Evolutionary conservation across 1,284 basidiomycete genomes (phyloP), one percentile per base, ranked within the genome.

Genomic region (Tetrapyrgos nigripes): DNA sequence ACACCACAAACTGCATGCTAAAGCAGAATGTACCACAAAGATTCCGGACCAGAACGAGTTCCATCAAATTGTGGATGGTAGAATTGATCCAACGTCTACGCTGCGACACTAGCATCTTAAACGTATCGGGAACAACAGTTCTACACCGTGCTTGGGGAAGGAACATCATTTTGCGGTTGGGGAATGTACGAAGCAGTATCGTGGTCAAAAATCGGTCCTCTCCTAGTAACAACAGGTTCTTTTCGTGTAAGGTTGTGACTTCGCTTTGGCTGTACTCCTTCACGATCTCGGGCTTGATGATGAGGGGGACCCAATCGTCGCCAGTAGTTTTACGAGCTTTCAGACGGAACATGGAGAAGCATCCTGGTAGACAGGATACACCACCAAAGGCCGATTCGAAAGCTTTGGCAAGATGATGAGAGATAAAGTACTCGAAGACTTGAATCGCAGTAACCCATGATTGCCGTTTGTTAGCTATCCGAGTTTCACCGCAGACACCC

Each of bases 11-110:
- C 73, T 97, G 94, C 94, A 96, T 96, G 74, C 93, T 95, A 78
- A 96, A 96, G 80, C 94, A 97, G 75, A 96, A 96, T 29, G 94
- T 96, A 48, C 94, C 94, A 73, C 94, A 99, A 23, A 99, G 84
- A 70, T 99, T 95, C 64, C 94, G 93, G 27, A 99, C 97, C 60
- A 94, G 88, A 35, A 99, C 94, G 33, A 99, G 90, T 75, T 99
- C 97, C 96, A 98, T 98, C 55, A 99, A 85, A 72, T 99, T 99
- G 81, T 99, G 97, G 50, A 99, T 93, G 0, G 97, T 99, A 46
- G 96, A 98, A 76, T 98, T 99, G 82, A 99, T 99, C 97, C 97
- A 99, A 64, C 97, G 91, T 27, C 97, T 90, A 31, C 97, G 93
- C 73, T 99, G 97, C 1, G 97, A 99, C 11, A 99, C 85, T 45